Evolutionary conservation across 164 flowering plant genomes (phyloP).

Genomic region (Chimonanthus praecox): DNA sequence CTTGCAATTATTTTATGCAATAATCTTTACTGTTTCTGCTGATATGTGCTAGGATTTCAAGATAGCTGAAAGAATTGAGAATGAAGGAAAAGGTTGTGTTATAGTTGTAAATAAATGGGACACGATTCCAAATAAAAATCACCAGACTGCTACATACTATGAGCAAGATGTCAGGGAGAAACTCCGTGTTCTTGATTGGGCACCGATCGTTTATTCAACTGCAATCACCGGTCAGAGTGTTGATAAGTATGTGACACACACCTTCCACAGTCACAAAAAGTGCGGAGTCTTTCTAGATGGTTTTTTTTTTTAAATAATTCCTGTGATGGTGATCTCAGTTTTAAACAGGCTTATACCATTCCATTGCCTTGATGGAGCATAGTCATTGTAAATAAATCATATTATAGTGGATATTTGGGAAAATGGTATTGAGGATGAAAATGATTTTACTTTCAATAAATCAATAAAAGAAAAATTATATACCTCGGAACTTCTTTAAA

Average conservation of each 20-base stretch:
- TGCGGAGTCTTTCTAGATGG: background rate
- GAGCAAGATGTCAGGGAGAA: slow-evolving; percentile 94
- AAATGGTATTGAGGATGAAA: too few species aligned
- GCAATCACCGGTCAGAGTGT: slow-evolving; percentile 77
- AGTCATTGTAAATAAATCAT: too few species aligned
- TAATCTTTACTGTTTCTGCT: slow-evolving; percentile 7
- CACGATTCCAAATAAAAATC: slow-evolving; percentile 87
- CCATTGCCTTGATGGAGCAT: too few species aligned
- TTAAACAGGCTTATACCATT: background rate
- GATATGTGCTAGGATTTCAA: slow-evolving; percentile 56
- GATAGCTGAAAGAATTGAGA: slow-evolving; percentile 93
- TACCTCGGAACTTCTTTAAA: background rate
- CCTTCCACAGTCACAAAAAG: background rate
- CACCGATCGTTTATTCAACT: slow-evolving; percentile 96
- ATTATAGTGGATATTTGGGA: too few species aligned
- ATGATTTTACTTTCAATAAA: too few species aligned
- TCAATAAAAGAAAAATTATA: background rate
- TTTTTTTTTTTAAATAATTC: background rate
- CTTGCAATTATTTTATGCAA: background rate
- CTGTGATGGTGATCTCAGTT: background rate
- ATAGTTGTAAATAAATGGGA: slow-evolving; percentile 99
- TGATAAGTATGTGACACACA: slow-evolving; percentile 60
- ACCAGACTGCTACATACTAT: slow-evolving; percentile 70
- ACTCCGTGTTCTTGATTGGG: slow-evolving; percentile 88
- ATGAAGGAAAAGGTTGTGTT: slow-evolving; percentile 94